phyloP scores from a whole-genome alignment of 352 stramenopile genomes.

The Peronospora belbahrii region DNA sequence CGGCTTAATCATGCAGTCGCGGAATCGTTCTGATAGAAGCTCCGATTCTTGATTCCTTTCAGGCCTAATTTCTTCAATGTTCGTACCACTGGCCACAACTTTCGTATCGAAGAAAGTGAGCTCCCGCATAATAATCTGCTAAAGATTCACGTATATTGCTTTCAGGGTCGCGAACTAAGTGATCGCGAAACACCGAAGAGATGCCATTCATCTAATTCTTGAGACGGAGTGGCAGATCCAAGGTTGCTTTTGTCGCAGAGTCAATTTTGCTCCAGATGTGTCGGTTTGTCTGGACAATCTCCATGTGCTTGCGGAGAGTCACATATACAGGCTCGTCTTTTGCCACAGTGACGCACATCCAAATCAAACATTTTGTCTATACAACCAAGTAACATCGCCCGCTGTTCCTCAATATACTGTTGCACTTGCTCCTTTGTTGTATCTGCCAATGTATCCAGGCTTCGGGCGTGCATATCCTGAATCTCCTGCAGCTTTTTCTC shows the following conservation, averaged over 20 bases:
- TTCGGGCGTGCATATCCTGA: conserved; percentile 17
- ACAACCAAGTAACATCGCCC: conserved; percentile 7
- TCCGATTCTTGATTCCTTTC: background rate
- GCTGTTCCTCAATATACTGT: conserved; percentile 18
- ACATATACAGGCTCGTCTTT: conserved; percentile 10
- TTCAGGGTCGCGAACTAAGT: background rate
- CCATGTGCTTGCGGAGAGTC: conserved; percentile 5
- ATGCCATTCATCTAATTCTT: conserved; percentile 26
- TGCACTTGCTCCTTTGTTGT: conserved; percentile 17
- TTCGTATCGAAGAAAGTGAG: conserved; percentile 18
- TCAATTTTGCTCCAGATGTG: conserved; percentile 20
- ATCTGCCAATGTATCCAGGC: conserved; percentile 6
- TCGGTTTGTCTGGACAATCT: conserved; percentile 8
- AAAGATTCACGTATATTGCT: conserved; percentile 1
- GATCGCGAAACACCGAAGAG: conserved; percentile 10
- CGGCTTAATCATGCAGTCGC: conserved; percentile 9
- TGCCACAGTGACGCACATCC: conserved; percentile 17
- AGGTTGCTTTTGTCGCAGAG: background rate
- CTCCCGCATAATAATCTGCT: conserved; percentile 9
- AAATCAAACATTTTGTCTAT: conserved; percentile 28
- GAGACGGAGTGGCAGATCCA: conserved; percentile 20
- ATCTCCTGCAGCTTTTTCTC: conserved; percentile 18
- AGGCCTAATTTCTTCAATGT: conserved; percentile 1
- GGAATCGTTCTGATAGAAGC: conserved; percentile 11
- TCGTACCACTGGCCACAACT: background rate